phyloP scores from a whole-genome alignment of 2,329 filamentous ascomycete genomes.

The Verticillium zaregamsianum region DNA sequence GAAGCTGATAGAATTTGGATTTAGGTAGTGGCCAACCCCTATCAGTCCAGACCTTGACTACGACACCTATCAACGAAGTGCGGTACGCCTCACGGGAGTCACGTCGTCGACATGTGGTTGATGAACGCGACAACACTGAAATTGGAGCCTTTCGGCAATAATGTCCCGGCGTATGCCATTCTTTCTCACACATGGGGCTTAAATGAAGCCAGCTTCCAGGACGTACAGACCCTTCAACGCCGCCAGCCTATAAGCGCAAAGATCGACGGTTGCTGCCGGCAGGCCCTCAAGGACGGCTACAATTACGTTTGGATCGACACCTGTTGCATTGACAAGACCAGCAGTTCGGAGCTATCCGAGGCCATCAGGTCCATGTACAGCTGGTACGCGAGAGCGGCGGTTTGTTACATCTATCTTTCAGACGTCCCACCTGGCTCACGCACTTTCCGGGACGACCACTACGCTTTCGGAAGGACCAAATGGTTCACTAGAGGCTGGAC shows the following conservation, averaged over 20 bases:
- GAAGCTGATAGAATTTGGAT: too few relatives aligned
- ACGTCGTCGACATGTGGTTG: too few relatives aligned
- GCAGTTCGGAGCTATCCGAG: slow-evolving; percentile 12
- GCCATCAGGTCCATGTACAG: slow-evolving; percentile 16
- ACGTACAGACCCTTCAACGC: too few relatives aligned
- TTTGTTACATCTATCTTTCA: slow-evolving; percentile 12
- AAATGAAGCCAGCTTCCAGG: slow-evolving; percentile 7
- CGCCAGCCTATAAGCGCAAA: too few relatives aligned
- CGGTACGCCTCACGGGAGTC: too few relatives aligned
- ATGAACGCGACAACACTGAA: too few relatives aligned
- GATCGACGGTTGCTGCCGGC: not conserved
- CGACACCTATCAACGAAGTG: too few relatives aligned
- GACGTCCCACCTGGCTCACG: too few relatives aligned
- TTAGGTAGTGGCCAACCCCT: too few relatives aligned
- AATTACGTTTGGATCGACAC: slow-evolving; percentile 14
- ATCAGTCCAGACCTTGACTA: too few relatives aligned
- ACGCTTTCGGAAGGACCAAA: slow-evolving; percentile 1
- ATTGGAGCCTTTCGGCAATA: too few relatives aligned
- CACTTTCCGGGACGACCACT: too few relatives aligned
- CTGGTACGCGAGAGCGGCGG: slow-evolving; percentile 22
- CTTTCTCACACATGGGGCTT: slow-evolving; percentile 13
- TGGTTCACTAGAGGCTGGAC: slow-evolving; percentile 49
- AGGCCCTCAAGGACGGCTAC: slow-evolving; percentile 1
- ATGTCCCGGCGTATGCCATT: slow-evolving; percentile 8
- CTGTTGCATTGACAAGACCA: slow-evolving; percentile 16